These are phyloP conservation scores for Pseudogymnoascus sp. DNA, from an alignment of 2,329 filamentous ascomycete genomes.

Conservation along the genomic window DNA sequence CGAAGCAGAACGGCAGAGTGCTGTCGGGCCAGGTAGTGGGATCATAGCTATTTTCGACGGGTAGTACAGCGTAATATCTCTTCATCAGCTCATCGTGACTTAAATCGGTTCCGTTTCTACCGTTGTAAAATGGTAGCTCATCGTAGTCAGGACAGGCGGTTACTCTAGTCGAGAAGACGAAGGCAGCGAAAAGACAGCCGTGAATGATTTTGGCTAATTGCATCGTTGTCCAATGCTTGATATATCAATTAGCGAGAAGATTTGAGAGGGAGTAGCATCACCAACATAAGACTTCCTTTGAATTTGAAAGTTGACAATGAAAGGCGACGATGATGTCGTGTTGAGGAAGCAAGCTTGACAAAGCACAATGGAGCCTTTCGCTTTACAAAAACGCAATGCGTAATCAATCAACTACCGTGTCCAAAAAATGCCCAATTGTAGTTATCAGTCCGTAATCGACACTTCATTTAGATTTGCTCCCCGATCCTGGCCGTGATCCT, in stretches of 20 bases:
- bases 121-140: background rate
- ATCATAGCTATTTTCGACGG: background rate
- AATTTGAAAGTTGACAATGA: background rate
- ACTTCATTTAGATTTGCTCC: background rate
- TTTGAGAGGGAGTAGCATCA: background rate
- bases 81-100: background rate
- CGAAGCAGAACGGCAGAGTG: slow-evolving; percentile 4
- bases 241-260: background rate
- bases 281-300: background rate
- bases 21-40: slow-evolving; percentile 1
- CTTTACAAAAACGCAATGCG: background rate
- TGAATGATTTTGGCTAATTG: background rate
- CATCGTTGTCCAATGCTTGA: background rate
- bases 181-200: background rate
- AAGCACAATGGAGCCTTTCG: background rate
- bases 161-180: background rate
- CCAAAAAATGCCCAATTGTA: background rate
- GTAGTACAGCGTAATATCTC: background rate
- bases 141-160: slow-evolving; percentile 2
- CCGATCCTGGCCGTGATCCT: background rate
- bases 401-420: background rate
- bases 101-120: background rate
- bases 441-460: background rate
- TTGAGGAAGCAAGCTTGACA: background rate
- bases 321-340: background rate